A percentile compares a stretch with the other conserved stretches of the same genome.
phyloP scores from a whole-genome alignment of 345 rosid species.

The Lagerstroemia speciosa region DNA sequence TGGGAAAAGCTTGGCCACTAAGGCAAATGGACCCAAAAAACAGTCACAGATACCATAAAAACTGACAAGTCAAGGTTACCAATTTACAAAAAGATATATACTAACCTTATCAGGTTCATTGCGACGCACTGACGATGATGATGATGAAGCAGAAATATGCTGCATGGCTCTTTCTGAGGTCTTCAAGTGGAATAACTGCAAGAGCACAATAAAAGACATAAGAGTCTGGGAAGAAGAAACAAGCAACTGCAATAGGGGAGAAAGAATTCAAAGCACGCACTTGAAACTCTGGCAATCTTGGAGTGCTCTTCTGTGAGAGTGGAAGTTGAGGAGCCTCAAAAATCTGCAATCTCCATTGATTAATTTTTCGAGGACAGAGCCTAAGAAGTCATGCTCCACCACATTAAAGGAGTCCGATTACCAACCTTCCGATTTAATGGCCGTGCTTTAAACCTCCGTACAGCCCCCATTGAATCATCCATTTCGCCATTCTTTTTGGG shows the following conservation, averaged over 20 bases:
- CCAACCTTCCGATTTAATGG: constrained; percentile 93
- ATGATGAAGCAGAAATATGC: constrained; percentile 40
- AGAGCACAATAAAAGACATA: constrained; percentile 8
- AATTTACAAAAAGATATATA: not conserved
- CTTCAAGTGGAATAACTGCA: constrained; percentile 79
- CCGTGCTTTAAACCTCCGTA: constrained; percentile 73
- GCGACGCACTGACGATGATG: constrained; percentile 30
- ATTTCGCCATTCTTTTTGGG: constrained; percentile 31
- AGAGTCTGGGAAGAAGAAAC: not conserved
- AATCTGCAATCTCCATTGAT: constrained; percentile 44
- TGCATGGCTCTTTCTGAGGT: constrained; percentile 87
- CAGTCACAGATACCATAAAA: not conserved
- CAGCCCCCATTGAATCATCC: constrained; percentile 27
- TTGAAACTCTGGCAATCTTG: constrained; percentile 81
- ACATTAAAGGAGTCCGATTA: constrained; percentile 3
- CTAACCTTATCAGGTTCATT: constrained; percentile 42
- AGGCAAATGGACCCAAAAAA: not conserved
- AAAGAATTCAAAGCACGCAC: constrained; percentile 30
- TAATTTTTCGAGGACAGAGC: constrained; percentile 12
- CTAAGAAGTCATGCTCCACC: not conserved
- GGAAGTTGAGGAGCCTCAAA: constrained; percentile 78
- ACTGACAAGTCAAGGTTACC: not conserved
- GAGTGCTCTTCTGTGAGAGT: constrained; percentile 63
- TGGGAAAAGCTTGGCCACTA: not conserved
- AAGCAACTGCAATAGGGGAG: constrained; percentile 2